Evolutionary conservation across 352 stramenopile genomes (phyloP).

Genomic region (Pythium phragmiticola): DNA sequence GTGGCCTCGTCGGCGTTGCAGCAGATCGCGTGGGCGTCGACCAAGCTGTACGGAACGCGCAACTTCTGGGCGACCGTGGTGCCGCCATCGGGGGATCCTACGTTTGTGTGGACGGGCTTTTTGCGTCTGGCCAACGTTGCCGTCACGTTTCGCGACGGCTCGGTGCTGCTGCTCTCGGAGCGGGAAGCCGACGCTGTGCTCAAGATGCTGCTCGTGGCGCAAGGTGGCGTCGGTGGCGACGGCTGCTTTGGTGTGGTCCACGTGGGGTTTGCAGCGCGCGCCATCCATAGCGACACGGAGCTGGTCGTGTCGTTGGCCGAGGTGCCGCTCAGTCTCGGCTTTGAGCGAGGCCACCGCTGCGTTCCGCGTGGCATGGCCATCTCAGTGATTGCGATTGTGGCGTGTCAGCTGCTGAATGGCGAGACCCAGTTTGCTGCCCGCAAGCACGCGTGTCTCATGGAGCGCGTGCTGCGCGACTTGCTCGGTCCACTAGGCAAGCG

Average conservation of each 20-base stretch:
- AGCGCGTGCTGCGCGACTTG: slow-evolving; percentile 4
- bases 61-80: slow-evolving; percentile 43
- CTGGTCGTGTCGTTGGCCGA: not conserved
- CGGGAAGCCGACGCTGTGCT: slow-evolving; percentile 41
- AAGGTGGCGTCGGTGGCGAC: slow-evolving; percentile 11
- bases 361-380: not conserved
- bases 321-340: slow-evolving; percentile 10
- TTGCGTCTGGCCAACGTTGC: slow-evolving; percentile 36
- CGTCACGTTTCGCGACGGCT: slow-evolving; percentile 40
- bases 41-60: slow-evolving; percentile 35
- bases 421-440: slow-evolving; percentile 17
- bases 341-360: not conserved
- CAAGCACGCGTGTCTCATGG: slow-evolving; percentile 1
- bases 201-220: slow-evolving; percentile 5
- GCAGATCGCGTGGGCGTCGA: slow-evolving; percentile 28
- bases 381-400: slow-evolving; percentile 2
- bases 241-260: slow-evolving; percentile 1
- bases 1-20: not conserved
- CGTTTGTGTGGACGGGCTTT: slow-evolving; percentile 19
- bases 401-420: slow-evolving; percentile 21
- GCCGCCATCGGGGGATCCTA: not conserved
- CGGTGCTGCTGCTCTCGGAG: slow-evolving; percentile 40
- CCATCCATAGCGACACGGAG: not conserved
- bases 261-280: slow-evolving; percentile 5
- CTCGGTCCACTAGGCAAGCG: too few species aligned